Evolutionary conservation across 2,329 filamentous ascomycete genomes (phyloP), one percentile per base, ranked within the genome.

Genomic region (Penicillium sp.): DNA sequence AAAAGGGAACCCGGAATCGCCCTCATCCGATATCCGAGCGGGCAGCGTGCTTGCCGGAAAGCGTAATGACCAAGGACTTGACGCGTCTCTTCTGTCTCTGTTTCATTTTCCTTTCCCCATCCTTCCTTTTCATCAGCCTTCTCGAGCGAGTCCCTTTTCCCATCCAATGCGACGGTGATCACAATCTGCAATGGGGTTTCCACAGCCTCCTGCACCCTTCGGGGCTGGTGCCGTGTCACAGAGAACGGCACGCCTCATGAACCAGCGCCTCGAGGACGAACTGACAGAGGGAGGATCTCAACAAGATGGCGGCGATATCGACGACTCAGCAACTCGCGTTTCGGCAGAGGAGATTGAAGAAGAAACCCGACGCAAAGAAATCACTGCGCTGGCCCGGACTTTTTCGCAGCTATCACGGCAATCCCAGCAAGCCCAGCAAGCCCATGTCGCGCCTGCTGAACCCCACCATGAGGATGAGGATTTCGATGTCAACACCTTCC

Each of bases 401-500:
- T 56, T 76, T 9, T 75, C 73, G 0, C 66, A 60, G 6, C 51
- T 71, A 3, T 76, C 73, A 2, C 63, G 61, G 3, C 67, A 69
- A n/a, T 64, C 24, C 24, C 24, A 6, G 24, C 67, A 69, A n/a
- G 65, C 4, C 5, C 24, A 6, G 24, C 67, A 69, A n/a, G 65
- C 56, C 35, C 65, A 59, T 37, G n/a, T 46, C 37, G n/a, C 46
- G 6, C 37, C 46, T 16, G 37, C 3, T 22, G n/a, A 2, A 6
- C 27, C 31, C 41, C 31, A 54, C 13, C 10, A 24, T 3, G 50
- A 63, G 16, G 68, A 31, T 31, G 50, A 63, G 18, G 68, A 31
- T 31, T 31, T 31, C 65, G 1, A 59, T 31, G 31, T 71, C 35
- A 77, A 77, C 54, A 76, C 76, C 1, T 78, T 78, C 52, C 65